Evolutionary conservation across 108 stramenopile genomes (phyloP).

Genomic region (Thalassiosira profunda): DNA sequence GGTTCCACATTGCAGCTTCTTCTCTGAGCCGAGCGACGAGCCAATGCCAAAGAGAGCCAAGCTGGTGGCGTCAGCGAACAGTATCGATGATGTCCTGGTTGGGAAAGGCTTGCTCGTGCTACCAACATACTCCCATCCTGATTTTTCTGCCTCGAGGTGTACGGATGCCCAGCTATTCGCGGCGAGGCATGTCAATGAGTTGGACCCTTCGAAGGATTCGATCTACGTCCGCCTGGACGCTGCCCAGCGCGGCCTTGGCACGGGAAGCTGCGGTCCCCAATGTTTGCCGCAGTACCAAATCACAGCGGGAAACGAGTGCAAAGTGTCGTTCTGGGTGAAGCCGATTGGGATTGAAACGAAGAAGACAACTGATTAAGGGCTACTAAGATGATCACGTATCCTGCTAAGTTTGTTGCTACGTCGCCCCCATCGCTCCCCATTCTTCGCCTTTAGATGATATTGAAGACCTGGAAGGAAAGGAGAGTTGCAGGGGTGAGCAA

Average conservation of each 20-base stretch:
- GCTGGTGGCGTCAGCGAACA: background rate
- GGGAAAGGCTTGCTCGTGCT: conserved; percentile 23
- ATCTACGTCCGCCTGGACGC: conserved; percentile 37
- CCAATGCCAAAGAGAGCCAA: background rate
- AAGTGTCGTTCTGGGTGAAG: conserved; percentile 20
- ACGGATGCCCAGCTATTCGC: conserved; percentile 20
- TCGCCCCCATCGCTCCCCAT: background rate
- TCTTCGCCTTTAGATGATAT: background rate
- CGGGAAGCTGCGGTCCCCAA: conserved; percentile 46
- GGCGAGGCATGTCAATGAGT: conserved; percentile 19
- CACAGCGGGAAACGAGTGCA: conserved; percentile 19
- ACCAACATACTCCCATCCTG: conserved; percentile 6
- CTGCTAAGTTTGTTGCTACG: too few relatives aligned
- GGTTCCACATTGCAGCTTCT: conserved; percentile 11
- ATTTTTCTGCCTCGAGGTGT: conserved; percentile 19
- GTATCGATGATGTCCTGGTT: background rate
- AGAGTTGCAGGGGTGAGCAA: too few relatives aligned
- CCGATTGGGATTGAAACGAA: conserved; percentile 3
- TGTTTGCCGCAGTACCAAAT: conserved; percentile 29
- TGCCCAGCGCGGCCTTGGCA: conserved; percentile 41
- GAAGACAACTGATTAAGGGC: too few relatives aligned
- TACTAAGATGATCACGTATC: too few relatives aligned
- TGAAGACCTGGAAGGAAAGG: too few relatives aligned
- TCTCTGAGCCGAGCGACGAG: background rate
- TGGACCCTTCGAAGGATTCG: conserved; percentile 3